Conservation (phyloP, 108 stramenopile genomes). For the Seminavis robusta region DNA sequence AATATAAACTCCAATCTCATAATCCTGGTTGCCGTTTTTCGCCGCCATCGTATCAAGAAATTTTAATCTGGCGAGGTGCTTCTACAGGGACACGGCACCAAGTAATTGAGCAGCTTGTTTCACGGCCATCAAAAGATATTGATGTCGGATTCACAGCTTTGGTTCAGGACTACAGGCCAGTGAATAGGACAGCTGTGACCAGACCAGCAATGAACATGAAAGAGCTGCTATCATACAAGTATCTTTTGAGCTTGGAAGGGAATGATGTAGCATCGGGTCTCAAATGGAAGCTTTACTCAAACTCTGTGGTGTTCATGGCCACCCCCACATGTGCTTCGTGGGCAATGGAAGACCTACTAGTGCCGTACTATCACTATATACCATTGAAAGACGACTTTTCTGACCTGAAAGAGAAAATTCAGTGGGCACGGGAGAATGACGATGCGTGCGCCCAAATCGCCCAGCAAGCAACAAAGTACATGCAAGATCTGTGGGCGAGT, state of each 20-base stretch:
- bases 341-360: constrained; percentile 56
- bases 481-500: constrained; percentile 46
- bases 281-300: constrained; percentile 44
- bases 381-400: constrained; percentile 39
- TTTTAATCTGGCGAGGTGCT: too few species aligned
- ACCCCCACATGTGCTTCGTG: constrained; percentile 39
- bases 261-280: constrained; percentile 62
- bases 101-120: too few species aligned
- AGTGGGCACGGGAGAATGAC: constrained; percentile 46
- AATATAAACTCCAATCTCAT: too few species aligned
- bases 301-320: constrained; percentile 54
- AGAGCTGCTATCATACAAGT: constrained; percentile 43
- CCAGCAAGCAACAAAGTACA: constrained; percentile 39
- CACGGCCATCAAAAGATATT: too few species aligned
- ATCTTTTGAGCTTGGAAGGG: constrained; percentile 34
- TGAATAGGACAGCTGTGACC: too few species aligned
- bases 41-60: too few species aligned
- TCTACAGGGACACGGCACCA: too few species aligned
- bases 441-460: constrained; percentile 37
- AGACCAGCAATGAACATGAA: constrained; percentile 14
- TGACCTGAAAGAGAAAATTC: constrained; percentile 38
- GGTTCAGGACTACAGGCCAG: too few species aligned
- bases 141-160: too few species aligned
- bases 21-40: too few species aligned
- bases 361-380: constrained; percentile 60